Evolutionary conservation across 1,139 yeast species (phyloP), one percentile per base, ranked within the genome.

Genomic region (Debaryomycetaceae sp.): DNA sequence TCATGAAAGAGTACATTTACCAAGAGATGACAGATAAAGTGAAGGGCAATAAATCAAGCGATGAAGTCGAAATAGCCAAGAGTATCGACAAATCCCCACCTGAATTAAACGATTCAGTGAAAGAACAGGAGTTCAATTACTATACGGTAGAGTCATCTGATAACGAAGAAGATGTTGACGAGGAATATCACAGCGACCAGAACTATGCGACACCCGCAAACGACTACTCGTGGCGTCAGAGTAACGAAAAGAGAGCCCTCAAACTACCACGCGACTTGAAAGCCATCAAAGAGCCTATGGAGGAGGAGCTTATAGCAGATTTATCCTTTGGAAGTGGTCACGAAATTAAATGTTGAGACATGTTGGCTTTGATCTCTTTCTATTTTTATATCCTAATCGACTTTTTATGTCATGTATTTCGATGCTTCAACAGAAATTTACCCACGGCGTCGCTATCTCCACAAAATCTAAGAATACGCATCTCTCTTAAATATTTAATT

Each of bases 321-420:
- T 40, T 49, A 6, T 55, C 59, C 1, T 53, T 54, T 36, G 58
- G 55, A 8, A 55, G 55, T 42, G 50, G 49, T 14, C 53, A 53
- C 14, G 58, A 52, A 42, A 50, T 55, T 27, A 51, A 45, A 43
- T 50, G 54, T 37, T 50, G 40, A 42, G n/a, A 14, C 37, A 11
- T 11, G 22, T 36, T 34, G 20, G 20, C 20, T 17, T 36, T 22
- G 13, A 2, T n/a, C 17, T 7, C 29, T 24, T 31, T 39, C 11
- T 40, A 7, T 31, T 34, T 24, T 11, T 5, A 33, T 13, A 23
- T 34, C 27, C 24, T 20, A 24, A 34, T 40, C 17, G 17, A 24
- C 24, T 34, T 40, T 39, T 13, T 39, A 22, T 31, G 29, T 33
- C 24, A 22, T 29, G 17, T 24, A 36, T n/a, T 35, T 14, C 23